Evolutionary conservation across 352 stramenopile species (phyloP).

Genomic region (Phytophthora quininea): DNA sequence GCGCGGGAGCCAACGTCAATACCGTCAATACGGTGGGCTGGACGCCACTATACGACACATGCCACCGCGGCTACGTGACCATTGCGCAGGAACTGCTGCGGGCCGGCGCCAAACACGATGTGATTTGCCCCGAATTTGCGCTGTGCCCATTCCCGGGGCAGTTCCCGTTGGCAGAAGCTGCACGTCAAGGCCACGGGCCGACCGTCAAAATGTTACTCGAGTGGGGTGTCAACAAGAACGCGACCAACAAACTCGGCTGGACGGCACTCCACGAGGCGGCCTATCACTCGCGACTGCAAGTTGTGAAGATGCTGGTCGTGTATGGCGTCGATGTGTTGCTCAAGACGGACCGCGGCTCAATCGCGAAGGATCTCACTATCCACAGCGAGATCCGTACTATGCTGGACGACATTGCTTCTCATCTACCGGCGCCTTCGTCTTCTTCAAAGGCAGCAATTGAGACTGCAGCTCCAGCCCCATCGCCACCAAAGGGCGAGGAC

Average conservation of each 20-base stretch:
- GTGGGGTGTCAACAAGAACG: slow-evolving; percentile 83
- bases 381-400: slow-evolving; percentile 80
- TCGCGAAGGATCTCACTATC: slow-evolving; percentile 78
- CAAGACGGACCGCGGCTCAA: slow-evolving; percentile 69
- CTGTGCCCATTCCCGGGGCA: slow-evolving; percentile 81
- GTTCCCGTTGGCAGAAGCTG: slow-evolving; percentile 65
- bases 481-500: slow-evolving; percentile 42
- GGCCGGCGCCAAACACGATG: slow-evolving; percentile 61
- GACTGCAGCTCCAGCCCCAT: slow-evolving; percentile 5
- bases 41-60: slow-evolving; percentile 80
- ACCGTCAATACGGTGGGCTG: slow-evolving; percentile 73
- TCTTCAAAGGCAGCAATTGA: slow-evolving; percentile 22
- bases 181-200: slow-evolving; percentile 64
- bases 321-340: slow-evolving; percentile 75
- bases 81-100: slow-evolving; percentile 72
- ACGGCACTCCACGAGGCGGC: slow-evolving; percentile 81
- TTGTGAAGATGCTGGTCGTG: slow-evolving; percentile 80
- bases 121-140: slow-evolving; percentile 80
- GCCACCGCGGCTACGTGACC: slow-evolving; percentile 68
- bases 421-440: slow-evolving; percentile 29
- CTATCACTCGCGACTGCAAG: slow-evolving; percentile 75
- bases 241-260: slow-evolving; percentile 74
- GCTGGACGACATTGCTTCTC: slow-evolving; percentile 70
- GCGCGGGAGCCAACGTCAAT: slow-evolving; percentile 69
- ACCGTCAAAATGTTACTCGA: slow-evolving; percentile 80